Conservation (phyloP, 2,329 filamentous ascomycete genomes). For the Diplocarpon rosae region DNA sequence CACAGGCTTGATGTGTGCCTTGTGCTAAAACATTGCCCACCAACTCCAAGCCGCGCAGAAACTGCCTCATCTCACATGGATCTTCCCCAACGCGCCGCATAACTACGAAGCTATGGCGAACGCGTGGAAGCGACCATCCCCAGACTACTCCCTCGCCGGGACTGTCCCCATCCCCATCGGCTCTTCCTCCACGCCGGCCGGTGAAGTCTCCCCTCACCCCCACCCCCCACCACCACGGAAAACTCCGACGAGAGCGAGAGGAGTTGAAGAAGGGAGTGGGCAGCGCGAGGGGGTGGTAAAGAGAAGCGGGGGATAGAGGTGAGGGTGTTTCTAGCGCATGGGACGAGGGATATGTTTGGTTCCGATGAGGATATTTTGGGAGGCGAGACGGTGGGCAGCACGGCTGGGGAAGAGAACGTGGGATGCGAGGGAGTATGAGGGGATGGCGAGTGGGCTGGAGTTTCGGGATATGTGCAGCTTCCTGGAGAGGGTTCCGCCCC, state of each 20-base stretch:
- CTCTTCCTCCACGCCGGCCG: conserved; percentile 29
- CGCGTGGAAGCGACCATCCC: conserved; percentile 30
- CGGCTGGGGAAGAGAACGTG: conserved; percentile 30
- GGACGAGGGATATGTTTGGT: conserved; percentile 36
- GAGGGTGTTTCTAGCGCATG: conserved; percentile 36
- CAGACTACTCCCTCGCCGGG: neutral
- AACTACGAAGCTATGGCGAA: conserved; percentile 35
- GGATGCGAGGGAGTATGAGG: conserved; percentile 35
- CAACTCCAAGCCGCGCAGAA: conserved; percentile 38
- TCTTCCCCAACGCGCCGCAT: conserved; percentile 38
- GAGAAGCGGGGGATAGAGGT: conserved; percentile 30
- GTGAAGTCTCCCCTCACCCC: conserved; percentile 27
- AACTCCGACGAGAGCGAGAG: conserved; percentile 34
- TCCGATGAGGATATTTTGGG: conserved; percentile 33
- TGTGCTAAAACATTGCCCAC: conserved; percentile 30
- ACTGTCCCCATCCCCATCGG: conserved; percentile 30
- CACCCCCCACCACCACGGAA: no score
- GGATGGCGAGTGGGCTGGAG: conserved; percentile 32
- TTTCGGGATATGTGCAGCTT: conserved; percentile 35
- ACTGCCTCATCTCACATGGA: conserved; percentile 37
- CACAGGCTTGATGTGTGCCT: neutral
- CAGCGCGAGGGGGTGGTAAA: conserved; percentile 28
- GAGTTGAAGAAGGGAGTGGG: conserved; percentile 23
- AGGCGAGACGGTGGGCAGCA: conserved; percentile 28
- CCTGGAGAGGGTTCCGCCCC: conserved; percentile 13